phyloP scores from a whole-genome alignment of 306 rosid species.

The Fagus crenata region DNA sequence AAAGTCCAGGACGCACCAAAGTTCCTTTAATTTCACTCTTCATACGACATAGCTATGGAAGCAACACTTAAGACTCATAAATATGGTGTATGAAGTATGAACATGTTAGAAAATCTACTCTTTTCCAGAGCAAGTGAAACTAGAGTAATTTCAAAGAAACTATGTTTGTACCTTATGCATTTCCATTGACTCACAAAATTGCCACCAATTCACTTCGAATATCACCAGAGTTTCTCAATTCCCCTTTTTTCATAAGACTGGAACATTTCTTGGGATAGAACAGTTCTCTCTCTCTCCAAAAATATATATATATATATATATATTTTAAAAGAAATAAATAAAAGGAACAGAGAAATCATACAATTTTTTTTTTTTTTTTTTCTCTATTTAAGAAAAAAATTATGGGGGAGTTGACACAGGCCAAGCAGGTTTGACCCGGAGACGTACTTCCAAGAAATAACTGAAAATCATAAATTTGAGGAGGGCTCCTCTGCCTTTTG shows the following conservation, averaged over 20 bases:
- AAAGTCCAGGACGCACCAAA: no score
- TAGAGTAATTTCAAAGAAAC: neutral
- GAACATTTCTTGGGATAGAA: neutral
- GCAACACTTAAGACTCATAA: no score
- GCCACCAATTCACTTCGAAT: slow-evolving; percentile 9
- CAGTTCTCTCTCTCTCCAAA: slow-evolving; percentile 9
- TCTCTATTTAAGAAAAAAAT: neutral
- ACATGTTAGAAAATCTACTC: neutral
- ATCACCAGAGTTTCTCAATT: slow-evolving; percentile 1
- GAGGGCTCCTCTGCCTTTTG: slow-evolving; percentile 50
- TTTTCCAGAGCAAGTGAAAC: neutral
- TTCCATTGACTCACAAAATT: slow-evolving; percentile 23
- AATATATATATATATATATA: no score
- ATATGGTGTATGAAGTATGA: no score
- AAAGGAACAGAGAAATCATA: neutral
- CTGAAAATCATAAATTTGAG: slow-evolving; percentile 32
- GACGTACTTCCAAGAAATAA: slow-evolving; percentile 17
- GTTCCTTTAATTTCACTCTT: no score
- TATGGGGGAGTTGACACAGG: neutral
- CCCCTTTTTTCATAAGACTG: neutral
- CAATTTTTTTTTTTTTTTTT: neutral
- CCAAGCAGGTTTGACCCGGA: slow-evolving; percentile 22
- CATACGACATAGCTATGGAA: no score
- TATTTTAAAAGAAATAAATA: neutral
- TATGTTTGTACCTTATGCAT: neutral